Evolutionary conservation across 805 yeast genomes (phyloP), one percentile per base, ranked within the genome.

Genomic region (Lachancea lanzarotensis): DNA sequence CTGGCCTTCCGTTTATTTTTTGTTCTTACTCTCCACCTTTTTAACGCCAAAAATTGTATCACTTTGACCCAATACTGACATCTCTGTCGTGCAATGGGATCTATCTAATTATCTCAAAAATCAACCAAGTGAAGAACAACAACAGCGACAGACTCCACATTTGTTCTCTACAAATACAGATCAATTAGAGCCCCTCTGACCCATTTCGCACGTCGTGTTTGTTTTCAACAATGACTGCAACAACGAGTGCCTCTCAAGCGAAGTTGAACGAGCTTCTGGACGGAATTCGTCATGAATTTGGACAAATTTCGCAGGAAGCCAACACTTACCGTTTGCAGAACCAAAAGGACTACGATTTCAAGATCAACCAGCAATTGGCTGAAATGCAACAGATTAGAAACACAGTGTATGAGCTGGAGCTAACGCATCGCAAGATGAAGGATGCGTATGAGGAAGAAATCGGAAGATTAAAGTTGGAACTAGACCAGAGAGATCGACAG

Each of bases 361-460:
- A 90, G 63, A 82, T 88, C 62, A 82, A 78, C 61, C 97, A 90
- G 68, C 97, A 91, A 67, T 82, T 88, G 46, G 84, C 82, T 43
- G 98, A 93, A 66, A 81, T 91, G 78, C 90, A 89, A 62, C 95
- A 86, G 63, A 89, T 91, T 47, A 79, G 96, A 59, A 95, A 89
- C 60, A 87, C 96, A 10, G 95, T 91, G 25, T 89, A 82, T 61
- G 98, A 93, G 63, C 76, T 91, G 57, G 97, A 91, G 66, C 78
- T 83, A 76, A 91, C 95, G 33, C 98, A 91, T 70, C 76, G 95
- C 55, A 86, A 87, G 62, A 85, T 93, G 76, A 90, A 91, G 69
- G 97, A 91, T 60, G 89, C 90, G 38, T 93, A 91, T 67, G 97
- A 91, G 66, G 95, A 86, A 57, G 98, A 91, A 68, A 84, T 93